Base-by-base conservation (phyloP, 116 monocot genomes). In the Iris pallida region DNA sequence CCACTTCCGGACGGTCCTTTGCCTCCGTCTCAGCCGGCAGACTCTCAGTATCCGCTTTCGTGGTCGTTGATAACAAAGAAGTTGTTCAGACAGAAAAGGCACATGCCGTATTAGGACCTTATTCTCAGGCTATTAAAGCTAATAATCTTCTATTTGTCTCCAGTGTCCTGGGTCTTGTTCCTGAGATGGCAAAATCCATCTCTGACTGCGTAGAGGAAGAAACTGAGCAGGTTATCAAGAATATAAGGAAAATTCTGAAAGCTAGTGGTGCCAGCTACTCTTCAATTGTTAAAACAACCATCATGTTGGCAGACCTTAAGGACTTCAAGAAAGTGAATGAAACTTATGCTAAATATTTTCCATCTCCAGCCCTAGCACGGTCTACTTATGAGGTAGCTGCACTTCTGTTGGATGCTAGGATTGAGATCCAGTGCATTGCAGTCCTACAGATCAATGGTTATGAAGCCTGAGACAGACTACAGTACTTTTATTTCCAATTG, bases 361-460 rank as follows among this genome's bases (percentile, higher is more conserved):
- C n/a, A n/a, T n/a, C n/a, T n/a, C n/a, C n/a, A n/a, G n/a, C n/a
- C n/a, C n/a, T n/a, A n/a, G n/a, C n/a, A n/a, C n/a, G n/a, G n/a
- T n/a, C n/a, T n/a, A n/a, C n/a, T n/a, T n/a, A n/a, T n/a, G n/a
- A n/a, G n/a, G 95, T 88, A 16, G 91, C 88, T 16, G 90, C 88
- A 12, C 60, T 95, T 45, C 91, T 91, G 2, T 48, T 91, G 86
- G 80, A 86, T 63, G 95, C 91, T 10, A 86, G 76, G 67, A 82
- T 95, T 40, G 91, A 95, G 59, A 90, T 95, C 7, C 91, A 95
- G 72, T 95, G 95, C 86, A 95, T 95, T 72, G 91, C 91, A 14
- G 80, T 82, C 1, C 70, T 95, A 5, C 91, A 88, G 58, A 17
- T 7, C 8, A 15, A 46, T 41, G 43, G 17, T 48, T 20, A 14